Conservation (phyloP, 2,329 filamentous ascomycete species). For the Dactylellina drechsleri region DNA sequence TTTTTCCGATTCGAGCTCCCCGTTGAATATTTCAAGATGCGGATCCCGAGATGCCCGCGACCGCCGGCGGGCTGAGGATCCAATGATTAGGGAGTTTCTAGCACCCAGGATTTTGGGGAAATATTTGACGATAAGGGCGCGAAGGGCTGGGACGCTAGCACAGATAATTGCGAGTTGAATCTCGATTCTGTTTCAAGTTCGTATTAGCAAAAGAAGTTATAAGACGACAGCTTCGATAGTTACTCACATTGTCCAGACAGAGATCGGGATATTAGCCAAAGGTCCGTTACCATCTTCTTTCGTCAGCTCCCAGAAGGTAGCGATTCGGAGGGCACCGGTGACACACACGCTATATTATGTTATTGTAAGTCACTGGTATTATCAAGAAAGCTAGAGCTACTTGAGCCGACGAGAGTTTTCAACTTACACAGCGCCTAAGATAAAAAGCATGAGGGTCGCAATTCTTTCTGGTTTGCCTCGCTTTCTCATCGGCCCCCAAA, state of each 20-base stretch:
- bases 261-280: conserved; percentile 40
- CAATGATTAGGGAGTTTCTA: conserved; percentile 36
- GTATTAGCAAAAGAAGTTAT: background rate
- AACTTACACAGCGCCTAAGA: conserved; percentile 36
- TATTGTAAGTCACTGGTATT: background rate
- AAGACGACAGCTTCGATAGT: background rate
- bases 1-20: conserved; percentile 26
- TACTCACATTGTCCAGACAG: conserved; percentile 40
- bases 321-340: conserved; percentile 36
- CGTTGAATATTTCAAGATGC: conserved; percentile 29
- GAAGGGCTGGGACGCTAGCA: conserved; percentile 33
- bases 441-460: conserved; percentile 39
- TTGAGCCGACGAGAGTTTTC: too few species aligned
- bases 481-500: conserved; percentile 49
- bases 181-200: conserved; percentile 18
- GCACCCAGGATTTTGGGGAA: conserved; percentile 42
- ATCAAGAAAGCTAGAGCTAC: too few species aligned
- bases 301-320: conserved; percentile 41
- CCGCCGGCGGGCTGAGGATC: conserved; percentile 28
- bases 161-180: conserved; percentile 42
- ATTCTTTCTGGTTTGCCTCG: conserved; percentile 38
- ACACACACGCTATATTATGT: conserved; percentile 27
- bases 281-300: conserved; percentile 29
- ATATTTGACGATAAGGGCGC: conserved; percentile 41
- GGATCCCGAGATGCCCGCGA: conserved; percentile 18